Base-by-base conservation (phyloP, 768 basidiomycete species). In the Flagelloscypha sp. region DNA sequence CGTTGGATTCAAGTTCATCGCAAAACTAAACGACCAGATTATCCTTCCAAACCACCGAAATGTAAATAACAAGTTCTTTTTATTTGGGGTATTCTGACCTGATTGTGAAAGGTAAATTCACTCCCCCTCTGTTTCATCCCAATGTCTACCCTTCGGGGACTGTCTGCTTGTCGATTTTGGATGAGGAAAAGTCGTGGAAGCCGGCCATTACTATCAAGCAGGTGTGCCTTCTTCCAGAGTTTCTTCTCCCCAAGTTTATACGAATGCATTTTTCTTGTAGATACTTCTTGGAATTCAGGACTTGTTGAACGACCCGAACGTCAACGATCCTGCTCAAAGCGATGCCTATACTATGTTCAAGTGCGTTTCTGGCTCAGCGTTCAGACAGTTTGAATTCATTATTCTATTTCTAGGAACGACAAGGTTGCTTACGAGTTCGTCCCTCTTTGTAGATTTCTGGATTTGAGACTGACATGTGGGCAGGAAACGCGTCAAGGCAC, bases 331-430 rank as follows among this genome's bases (percentile, higher is more conserved):
- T 6, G 95, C 95, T 1, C 95, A 99, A 55, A 90, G 92, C 37
- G 94, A 98, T 48, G 95, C 95, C 8, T 98, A 98, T 59, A 93
- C 89, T 21, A 86, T 95, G 81, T 98, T 92, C 72, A 95, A 94
- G 93, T 94, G 48, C 50, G 89, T 65, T 16, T 27, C 29, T 24
- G 12, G 29, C 25, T 27, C 16, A n/a, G 20, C 36, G 19, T 28
- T 9, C 18, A 22, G 10, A 23, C 37, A 5, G 27, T 41, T 36
- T 20, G 24, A 23, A 15, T 32, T 22, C 24, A 28, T 37, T 28
- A 52, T 41, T 7, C 29, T 15, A 11, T 25, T 9, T 20, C 5
- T 32, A 95, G 93, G 68, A 97, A 93, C 53, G 94, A 98, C 63
- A 87, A 86, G 49, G 63, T 68, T 13, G 90, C 89, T 19, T 98